Conservation (phyloP, 2,329 filamentous ascomycete genomes). For the Macrophomina tecta region DNA sequence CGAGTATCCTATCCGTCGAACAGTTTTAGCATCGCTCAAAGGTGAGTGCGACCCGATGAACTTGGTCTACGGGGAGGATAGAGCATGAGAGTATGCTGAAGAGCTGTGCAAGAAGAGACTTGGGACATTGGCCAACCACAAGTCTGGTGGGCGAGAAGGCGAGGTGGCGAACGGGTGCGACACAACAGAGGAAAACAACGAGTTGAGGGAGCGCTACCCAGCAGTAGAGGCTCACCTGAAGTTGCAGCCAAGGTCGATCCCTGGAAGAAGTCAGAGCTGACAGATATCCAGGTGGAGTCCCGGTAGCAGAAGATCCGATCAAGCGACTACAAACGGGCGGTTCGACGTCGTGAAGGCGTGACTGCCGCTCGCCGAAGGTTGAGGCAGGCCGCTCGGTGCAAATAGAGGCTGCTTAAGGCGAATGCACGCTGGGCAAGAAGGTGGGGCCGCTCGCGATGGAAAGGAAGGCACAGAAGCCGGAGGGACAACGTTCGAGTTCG, state of each 20-base stretch:
- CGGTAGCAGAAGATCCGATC: not conserved
- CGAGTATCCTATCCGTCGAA: not conserved
- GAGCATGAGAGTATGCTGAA: not conserved
- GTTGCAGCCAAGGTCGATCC: not conserved
- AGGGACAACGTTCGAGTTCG: not conserved
- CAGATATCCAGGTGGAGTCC: not conserved
- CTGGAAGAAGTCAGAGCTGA: not conserved
- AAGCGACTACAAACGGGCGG: not conserved
- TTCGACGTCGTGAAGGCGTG: not conserved
- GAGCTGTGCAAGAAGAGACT: not conserved
- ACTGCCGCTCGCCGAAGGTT: not conserved
- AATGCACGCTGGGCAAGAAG: not conserved
- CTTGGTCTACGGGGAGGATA: too few species aligned
- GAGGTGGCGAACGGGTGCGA: too few species aligned
- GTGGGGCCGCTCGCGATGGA: not conserved
- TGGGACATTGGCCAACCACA: not conserved
- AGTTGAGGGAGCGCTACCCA: not conserved
- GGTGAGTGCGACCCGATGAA: too few species aligned
- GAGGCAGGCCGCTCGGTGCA: not conserved
- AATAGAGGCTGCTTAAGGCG: not conserved
- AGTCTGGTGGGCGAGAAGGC: not conserved
- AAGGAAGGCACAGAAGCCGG: not conserved
- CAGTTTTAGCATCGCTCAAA: not conserved
- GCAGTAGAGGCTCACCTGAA: conserved; percentile 1
- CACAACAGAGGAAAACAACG: not conserved